These are phyloP conservation scores for Zygosaccharomyces siamensis DNA, from an alignment of 805 yeast genomes.

Conservation along the genomic window DNA sequence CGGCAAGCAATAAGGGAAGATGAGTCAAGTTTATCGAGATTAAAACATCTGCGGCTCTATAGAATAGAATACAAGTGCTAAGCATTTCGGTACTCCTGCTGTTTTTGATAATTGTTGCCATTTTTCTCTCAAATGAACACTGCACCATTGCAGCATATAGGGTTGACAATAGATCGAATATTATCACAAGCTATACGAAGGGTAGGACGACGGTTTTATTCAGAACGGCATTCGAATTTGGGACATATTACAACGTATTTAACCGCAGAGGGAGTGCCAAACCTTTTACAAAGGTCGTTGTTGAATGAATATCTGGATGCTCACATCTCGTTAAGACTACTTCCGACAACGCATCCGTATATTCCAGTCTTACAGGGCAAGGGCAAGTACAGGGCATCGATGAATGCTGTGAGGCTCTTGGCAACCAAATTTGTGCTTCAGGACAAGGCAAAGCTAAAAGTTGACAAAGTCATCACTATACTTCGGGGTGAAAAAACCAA, in stretches of 20 bases:
- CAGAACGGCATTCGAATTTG: conserved; percentile 37
- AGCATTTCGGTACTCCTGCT: no score
- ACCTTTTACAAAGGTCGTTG: conserved; percentile 42
- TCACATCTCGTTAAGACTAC: conserved; percentile 47
- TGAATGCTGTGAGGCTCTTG: conserved; percentile 52
- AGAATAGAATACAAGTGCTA: no score
- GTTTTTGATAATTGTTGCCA: no score
- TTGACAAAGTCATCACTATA: conserved; percentile 36
- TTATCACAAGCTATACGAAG: neutral
- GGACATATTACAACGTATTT: conserved; percentile 51
- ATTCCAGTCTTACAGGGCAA: conserved; percentile 55
- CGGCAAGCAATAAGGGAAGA: no score
- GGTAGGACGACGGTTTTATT: conserved; percentile 4
- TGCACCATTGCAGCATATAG: neutral
- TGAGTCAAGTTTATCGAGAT: no score
- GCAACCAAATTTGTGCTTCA: conserved; percentile 52
- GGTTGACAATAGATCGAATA: neutral
- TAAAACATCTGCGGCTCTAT: no score
- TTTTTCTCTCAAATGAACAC: neutral
- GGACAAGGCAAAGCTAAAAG: conserved; percentile 50
- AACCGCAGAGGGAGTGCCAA: conserved; percentile 44
- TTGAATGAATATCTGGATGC: conserved; percentile 43
- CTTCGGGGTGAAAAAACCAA: conserved; percentile 19
- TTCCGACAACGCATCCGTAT: conserved; percentile 51
- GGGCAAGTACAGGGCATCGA: conserved; percentile 50